Evolutionary conservation across 257 asterid species (phyloP), one percentile per base, ranked within the genome.

Genomic region (Agastache rugosa): DNA sequence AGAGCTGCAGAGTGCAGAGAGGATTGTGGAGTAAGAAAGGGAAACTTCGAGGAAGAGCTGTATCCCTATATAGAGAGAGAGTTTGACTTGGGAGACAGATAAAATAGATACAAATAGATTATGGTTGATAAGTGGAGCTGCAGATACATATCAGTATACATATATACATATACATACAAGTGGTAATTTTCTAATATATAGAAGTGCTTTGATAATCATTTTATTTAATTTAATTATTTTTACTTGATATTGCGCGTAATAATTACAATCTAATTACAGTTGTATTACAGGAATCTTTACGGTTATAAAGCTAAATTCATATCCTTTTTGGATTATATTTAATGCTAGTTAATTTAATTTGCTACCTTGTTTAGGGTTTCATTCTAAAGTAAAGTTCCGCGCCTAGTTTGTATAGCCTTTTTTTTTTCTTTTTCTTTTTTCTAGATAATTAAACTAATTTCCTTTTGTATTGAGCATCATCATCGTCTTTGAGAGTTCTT

Each of bases 71-170:
- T 72, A 45, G 42, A 15, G 71, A 66, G 71, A 12, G 20, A 41
- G 75, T 66, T 61, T 72, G 76, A 71, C 75, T 75, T 70, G 11
- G 20, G 35, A 14, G 20, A 22, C 39, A n/a, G n/a, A n/a, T n/a
- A n/a, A n/a, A n/a, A n/a, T n/a, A n/a, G n/a, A n/a, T n/a, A n/a
- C n/a, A 67, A 39, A 63, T 56, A 47, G 29, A 63, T 61, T 51
- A 23, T 62, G 63, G 69, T 41, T 80, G 84, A 80, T 80, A 80
- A 80, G 84, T 76, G 74, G 71, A 68, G 45, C 42, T n/a, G 81
- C 81, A 67, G 61, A 73, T 78, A 78, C 69, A n/a, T n/a, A n/a
- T n/a, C n/a, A n/a, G n/a, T n/a, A n/a, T n/a, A n/a, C n/a, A n/a
- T 17, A 71, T 71, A 3, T 44, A 44, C 11, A 37, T 17, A 48